Base-by-base conservation (phyloP, 202 grass and related monocot species). In the Saccharum hybrid region DNA sequence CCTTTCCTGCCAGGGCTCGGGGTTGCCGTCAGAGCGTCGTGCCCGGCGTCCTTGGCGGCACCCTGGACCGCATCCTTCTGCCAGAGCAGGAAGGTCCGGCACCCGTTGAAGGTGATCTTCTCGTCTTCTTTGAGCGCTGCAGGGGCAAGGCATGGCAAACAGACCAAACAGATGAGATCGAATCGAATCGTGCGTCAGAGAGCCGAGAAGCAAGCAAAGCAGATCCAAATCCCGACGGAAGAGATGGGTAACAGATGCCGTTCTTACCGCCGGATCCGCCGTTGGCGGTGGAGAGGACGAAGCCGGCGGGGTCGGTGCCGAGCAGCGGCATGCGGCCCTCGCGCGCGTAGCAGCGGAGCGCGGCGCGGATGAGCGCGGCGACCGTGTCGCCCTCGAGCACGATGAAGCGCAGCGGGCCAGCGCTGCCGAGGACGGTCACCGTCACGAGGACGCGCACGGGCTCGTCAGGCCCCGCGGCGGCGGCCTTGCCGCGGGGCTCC, bases 381-480 rank as follows among this genome's bases (percentile, higher is more conserved):
- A 87, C 79, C 19, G 83, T 70, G 75, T 92, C 92, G 33, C 92
- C 90, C 71, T 94, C 92, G 60, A 92, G 68, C 4, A 94, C 66
- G 14, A 94, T 66, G 83, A 94, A 90, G 11, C 92, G 85, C 2
- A 94, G 79, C 69, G 92, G 92, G 14, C 92, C 92, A 16, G 90
- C 87, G 85, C 92, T 94, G 28, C 92, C 92, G 66, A 92, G 84
- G 23, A 92, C 93, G 51, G 88, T 94, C 11, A 94, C 87, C n/a
- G 90, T 90, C 31, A 94, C 90, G 5, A 94, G 90, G 34, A 91
- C 67, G 81, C 85, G 89, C n/a, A 80, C n/a, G 40, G 82, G 78
- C 7, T 68, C 71, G 14, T 33, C 61, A 2, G 49, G 23, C n/a
- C 54, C 48, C 18, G 18, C 10, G 38, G 18, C 65, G 2, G 30